phyloP scores from a whole-genome alignment of 192 early-diverging fungal species.

The Coemansia biformis region DNA sequence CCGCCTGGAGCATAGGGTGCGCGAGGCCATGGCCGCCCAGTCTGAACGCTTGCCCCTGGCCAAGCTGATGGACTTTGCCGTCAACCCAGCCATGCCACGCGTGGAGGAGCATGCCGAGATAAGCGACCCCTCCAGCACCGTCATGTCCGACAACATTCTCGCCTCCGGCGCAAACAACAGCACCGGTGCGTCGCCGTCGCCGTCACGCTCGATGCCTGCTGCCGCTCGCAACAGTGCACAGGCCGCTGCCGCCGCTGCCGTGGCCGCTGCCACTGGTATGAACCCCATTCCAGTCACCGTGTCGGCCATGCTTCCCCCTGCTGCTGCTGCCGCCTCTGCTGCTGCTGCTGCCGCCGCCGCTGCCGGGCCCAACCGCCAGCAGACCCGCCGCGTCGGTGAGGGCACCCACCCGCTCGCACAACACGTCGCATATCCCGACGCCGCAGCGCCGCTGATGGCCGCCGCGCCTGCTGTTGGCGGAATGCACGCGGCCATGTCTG shows the following conservation, averaged over 20 bases:
- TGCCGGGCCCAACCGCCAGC: conserved; percentile 22
- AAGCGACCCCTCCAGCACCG: conserved; percentile 38
- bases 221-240: conserved; percentile 36
- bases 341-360: not conserved
- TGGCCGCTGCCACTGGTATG: conserved; percentile 21
- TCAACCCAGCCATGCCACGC: conserved; percentile 8
- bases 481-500: too few relatives aligned
- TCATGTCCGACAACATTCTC: conserved; percentile 35
- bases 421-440: conserved; percentile 29
- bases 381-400: conserved; percentile 25
- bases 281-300: conserved; percentile 25
- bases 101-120: conserved; percentile 30
- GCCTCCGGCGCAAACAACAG: conserved; percentile 45
- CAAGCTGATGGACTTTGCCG: conserved; percentile 35
- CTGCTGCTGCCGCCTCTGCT: too few relatives aligned
- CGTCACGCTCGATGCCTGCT: conserved; percentile 22
- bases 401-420: conserved; percentile 39
- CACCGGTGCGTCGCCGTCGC: conserved; percentile 19
- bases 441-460: conserved; percentile 9
- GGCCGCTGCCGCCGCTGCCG: conserved; percentile 37
- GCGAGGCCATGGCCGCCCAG: conserved; percentile 31
- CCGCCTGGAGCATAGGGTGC: conserved; percentile 43
- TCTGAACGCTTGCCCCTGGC: conserved; percentile 15
- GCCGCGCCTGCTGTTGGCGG: too few relatives aligned
- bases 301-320: conserved; percentile 8